Evolutionary conservation across 2,329 filamentous ascomycete genomes (phyloP).

Genomic region (Fusarium phyllophilum): DNA sequence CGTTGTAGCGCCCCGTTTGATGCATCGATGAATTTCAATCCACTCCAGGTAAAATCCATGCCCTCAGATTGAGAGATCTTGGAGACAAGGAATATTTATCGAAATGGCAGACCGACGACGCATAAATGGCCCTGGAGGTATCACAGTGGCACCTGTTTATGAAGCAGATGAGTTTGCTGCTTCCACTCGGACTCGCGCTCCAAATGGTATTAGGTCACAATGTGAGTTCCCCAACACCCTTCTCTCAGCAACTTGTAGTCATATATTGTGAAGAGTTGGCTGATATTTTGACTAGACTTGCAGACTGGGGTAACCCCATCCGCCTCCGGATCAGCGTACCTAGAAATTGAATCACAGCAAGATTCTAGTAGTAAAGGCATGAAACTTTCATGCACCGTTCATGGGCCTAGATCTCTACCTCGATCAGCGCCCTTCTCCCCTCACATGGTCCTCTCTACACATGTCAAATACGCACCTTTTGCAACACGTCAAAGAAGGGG

Average conservation of each 20-base stretch:
- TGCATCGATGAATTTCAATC: constrained; percentile 26
- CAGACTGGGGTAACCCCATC: constrained; percentile 93
- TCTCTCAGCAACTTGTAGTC: background rate
- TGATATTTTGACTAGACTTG: constrained; percentile 68
- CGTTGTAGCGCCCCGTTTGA: constrained; percentile 6
- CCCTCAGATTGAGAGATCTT: background rate
- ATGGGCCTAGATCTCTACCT: constrained; percentile 90
- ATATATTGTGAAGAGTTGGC: background rate
- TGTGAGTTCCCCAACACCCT: constrained; percentile 65
- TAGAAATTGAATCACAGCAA: constrained; percentile 69
- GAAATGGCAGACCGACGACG: constrained; percentile 85
- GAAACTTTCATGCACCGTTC: constrained; percentile 92
- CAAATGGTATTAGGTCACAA: constrained; percentile 83
- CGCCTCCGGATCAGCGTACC: constrained; percentile 91
- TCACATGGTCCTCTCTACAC: constrained; percentile 89
- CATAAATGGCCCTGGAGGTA: constrained; percentile 86
- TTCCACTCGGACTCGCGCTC: constrained; percentile 65
- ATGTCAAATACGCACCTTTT: constrained; percentile 97
- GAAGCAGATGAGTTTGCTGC: constrained; percentile 58
- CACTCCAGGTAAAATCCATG: constrained; percentile 35
- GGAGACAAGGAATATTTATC: constrained; percentile 2
- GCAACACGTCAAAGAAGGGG: constrained; percentile 84
- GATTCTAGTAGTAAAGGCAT: constrained; percentile 70
- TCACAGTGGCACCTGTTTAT: constrained; percentile 80
- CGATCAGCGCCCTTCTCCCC: constrained; percentile 92